Conservation (phyloP, 176 grass and related monocot genomes). For the Alloteropsis semialata region DNA sequence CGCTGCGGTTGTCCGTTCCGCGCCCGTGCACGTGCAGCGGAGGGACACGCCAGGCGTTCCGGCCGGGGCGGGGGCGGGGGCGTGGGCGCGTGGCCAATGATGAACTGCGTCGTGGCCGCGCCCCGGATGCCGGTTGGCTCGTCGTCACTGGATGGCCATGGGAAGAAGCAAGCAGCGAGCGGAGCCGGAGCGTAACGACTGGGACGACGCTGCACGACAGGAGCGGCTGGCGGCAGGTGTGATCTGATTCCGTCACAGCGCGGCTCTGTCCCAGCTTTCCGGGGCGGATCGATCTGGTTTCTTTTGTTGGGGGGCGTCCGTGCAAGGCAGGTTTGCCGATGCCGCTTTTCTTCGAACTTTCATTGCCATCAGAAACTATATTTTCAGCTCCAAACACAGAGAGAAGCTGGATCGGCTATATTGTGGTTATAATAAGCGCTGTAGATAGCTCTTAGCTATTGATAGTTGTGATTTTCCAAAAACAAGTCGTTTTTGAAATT, state of each 20-base stretch:
- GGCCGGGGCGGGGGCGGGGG: neutral
- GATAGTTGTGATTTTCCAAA: too few relatives aligned
- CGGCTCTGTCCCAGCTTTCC: constrained; percentile 36
- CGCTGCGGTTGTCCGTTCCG: neutral
- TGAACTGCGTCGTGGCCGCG: constrained; percentile 13
- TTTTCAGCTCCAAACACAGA: too few relatives aligned
- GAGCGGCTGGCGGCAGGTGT: constrained; percentile 15
- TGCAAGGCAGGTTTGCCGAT: neutral
- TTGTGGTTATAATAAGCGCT: too few relatives aligned
- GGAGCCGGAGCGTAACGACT: neutral
- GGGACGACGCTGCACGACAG: neutral
- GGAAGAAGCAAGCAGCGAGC: neutral
- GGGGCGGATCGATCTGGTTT: constrained; percentile 28
- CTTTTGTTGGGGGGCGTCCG: constrained; percentile 5
- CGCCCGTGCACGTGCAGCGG: constrained; percentile 1
- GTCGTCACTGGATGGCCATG: neutral
- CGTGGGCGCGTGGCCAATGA: constrained; percentile 3
- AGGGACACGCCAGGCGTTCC: neutral
- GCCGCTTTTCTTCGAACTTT: neutral
- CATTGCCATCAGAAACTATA: neutral
- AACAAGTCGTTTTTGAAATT: too few relatives aligned
- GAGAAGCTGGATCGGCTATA: too few relatives aligned
- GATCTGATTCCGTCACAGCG: constrained; percentile 35
- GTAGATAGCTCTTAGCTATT: too few relatives aligned
- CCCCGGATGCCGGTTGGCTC: neutral